Base-by-base conservation (phyloP, 768 basidiomycete genomes). In the Stropharia rugosoannulata region DNA sequence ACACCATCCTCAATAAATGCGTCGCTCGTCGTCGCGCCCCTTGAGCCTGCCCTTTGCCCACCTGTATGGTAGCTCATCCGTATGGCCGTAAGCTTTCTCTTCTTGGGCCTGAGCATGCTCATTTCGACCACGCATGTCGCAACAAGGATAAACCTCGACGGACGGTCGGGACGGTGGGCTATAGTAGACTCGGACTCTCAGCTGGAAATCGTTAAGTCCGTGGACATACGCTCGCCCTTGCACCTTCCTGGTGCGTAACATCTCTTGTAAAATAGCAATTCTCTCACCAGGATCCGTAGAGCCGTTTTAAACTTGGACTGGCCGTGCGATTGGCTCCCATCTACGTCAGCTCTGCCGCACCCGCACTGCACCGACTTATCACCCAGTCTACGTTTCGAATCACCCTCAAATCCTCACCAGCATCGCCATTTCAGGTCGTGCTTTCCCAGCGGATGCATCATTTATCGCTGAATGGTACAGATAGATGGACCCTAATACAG, bases 81-180 rank as follows among this genome's bases (percentile, higher is more conserved):
- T 22, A 22, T 22, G 22, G 22, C 22, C 22, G 22, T 4, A 22
- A 22, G 22, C 22, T 22, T 22, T 22, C 22, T 22, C 22, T 22
- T 22, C 22, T 22, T 22, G 22, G 43, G 1, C n/a, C 43, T 36
- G 15, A 41, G 6, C 37, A 38, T 15, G 18, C 29, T 41, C 37
- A 43, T 42, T 40, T 36, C 25, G 22, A 16, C 22, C 29, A 13
- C 29, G 12, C 48, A 50, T 47, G 11, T 27, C 22, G 45, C 49
- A 40, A 55, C 22, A 6, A 18, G 45, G 49, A 62, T 22, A 58
- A 58, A 52, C 12, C 19, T 55, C 52, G 51, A 57, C 47, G 49
- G 59, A 35, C 50, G 42, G 27, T 57, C 61, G 61, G 59, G 27
- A 54, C 62, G 59, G 51, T 27, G 44, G 42, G 32, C 55, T 51